Base-by-base conservation (phyloP, 2,329 filamentous ascomycete genomes). In the Xylariaceae sp. region DNA sequence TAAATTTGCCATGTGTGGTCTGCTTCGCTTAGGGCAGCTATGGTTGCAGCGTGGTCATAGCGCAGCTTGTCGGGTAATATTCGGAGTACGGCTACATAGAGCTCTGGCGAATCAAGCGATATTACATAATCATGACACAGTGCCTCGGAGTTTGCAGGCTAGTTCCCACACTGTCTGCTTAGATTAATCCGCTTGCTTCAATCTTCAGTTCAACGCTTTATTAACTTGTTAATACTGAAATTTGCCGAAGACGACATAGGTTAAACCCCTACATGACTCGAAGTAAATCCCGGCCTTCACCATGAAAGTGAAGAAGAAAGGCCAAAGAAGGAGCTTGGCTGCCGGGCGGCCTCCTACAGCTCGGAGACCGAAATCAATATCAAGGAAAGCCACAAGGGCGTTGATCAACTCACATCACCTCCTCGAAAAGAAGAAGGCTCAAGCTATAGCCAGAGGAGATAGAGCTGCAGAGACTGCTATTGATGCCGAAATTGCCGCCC, bases 371-470 rank as follows among this genome's bases (percentile, higher is more conserved):
- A 79, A 78, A 60, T 82, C 85, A 5, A 86, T 89, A 65, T 85
- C 86, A 2, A 81, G 86, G 57, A 88, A 85, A 69, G 81, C 85
- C 21, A 88, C 85, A 44, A 81, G 86, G 65, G 75, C 77, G 26
- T 75, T 89, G 60, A 89, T 89, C 73, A 87, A 87, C 70, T 79
- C 78, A 42, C 84, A 87, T 59, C 87, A 89, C 67, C 81, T 85
- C 43, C 72, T 89, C 26, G 82, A 88, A 66, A 89, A 89, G 71
- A 77, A 79, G 59, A 80, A 81, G 50, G 77, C 76, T 3, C 83
- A 85, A 64, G 86, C 87, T 12, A 57, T 77, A 21, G 73, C 76
- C 16, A 78, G 78, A 48, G 84, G 85, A 7, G 83, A 89, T 65
- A 69, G 72, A 50, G 69, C 72, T 1, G 76, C 79, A 53, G 79